Evolutionary conservation across 805 yeast species (phyloP).

Genomic region (Ogataea minuta): DNA sequence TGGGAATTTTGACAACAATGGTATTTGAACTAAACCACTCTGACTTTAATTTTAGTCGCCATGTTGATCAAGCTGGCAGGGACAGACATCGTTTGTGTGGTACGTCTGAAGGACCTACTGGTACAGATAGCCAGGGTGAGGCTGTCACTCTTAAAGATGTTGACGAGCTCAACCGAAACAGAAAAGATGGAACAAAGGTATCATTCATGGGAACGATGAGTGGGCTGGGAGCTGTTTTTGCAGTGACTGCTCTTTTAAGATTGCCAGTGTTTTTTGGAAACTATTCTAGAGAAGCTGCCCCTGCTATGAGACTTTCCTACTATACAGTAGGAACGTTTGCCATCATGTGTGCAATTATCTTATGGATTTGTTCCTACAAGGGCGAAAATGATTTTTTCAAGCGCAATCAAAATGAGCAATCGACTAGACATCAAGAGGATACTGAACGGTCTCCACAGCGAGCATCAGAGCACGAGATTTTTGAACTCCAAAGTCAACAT

Average conservation of each 20-base stretch:
- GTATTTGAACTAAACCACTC: slow-evolving; percentile 46
- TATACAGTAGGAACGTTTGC: slow-evolving; percentile 45
- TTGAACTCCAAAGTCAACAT: slow-evolving; percentile 26
- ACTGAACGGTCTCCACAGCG: slow-evolving; percentile 35
- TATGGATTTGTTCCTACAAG: slow-evolving; percentile 33
- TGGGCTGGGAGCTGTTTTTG: slow-evolving; percentile 66
- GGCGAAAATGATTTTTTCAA: slow-evolving; percentile 41
- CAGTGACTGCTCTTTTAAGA: slow-evolving; percentile 54
- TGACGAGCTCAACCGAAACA: slow-evolving; percentile 22
- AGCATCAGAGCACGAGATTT: slow-evolving; percentile 31
- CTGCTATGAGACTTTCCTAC: slow-evolving; percentile 49
- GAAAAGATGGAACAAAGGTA: slow-evolving; percentile 52
- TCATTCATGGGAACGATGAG: slow-evolving; percentile 61
- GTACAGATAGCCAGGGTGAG: neutral
- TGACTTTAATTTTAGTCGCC: slow-evolving; percentile 35
- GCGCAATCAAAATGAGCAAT: slow-evolving; percentile 30
- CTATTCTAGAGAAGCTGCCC: slow-evolving; percentile 36
- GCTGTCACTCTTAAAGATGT: slow-evolving; percentile 16
- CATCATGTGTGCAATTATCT: slow-evolving; percentile 36
- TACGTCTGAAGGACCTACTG: neutral
- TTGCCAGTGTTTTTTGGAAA: slow-evolving; percentile 51
- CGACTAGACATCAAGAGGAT: slow-evolving; percentile 30
- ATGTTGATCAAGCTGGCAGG: neutral
- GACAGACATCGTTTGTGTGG: neutral
- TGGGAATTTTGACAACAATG: slow-evolving; percentile 49